Conservation (phyloP, 345 rosid genomes). For the Alliaria petiolata region DNA sequence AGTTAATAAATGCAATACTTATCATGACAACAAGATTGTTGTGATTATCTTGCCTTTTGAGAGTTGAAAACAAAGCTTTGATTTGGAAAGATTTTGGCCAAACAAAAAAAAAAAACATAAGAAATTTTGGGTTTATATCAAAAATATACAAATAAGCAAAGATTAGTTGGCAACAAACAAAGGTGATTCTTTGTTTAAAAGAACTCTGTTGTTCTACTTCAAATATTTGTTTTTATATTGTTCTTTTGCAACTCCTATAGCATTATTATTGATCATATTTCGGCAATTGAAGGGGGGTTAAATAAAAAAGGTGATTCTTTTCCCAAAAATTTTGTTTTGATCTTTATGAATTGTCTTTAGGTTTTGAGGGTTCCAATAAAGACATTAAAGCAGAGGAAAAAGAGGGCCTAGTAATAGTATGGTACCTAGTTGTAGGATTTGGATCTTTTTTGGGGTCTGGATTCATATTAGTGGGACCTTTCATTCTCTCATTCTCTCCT, state of each 20-base stretch:
- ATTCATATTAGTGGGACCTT: slow-evolving; percentile 27
- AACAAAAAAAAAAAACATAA: too few species aligned
- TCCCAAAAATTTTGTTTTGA: slow-evolving; percentile 15
- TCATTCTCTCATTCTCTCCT: neutral
- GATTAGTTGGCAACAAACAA: too few species aligned
- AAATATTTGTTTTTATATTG: too few species aligned
- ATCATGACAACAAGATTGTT: slow-evolving; percentile 3
- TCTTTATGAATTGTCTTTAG: slow-evolving; percentile 26
- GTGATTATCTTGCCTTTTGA: slow-evolving; percentile 15
- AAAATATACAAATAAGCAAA: neutral
- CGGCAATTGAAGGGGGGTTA: neutral
- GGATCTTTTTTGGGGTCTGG: slow-evolving; percentile 29
- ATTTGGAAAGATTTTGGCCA: neutral
- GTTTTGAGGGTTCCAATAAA: slow-evolving; percentile 37
- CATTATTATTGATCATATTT: neutral
- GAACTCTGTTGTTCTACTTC: too few species aligned
- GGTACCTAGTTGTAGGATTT: slow-evolving; percentile 37
- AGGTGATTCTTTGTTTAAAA: too few species aligned
- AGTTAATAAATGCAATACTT: slow-evolving; percentile 23
- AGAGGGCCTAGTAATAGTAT: slow-evolving; percentile 34
- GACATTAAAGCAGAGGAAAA: slow-evolving; percentile 32
- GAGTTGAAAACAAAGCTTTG: neutral
- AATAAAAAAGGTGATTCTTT: slow-evolving; percentile 12
- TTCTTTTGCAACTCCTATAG: too few species aligned
- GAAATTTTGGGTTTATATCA: neutral